Evolutionary conservation across 352 stramenopile species (phyloP).

Genomic region (Globisporangium mamillatum): DNA sequence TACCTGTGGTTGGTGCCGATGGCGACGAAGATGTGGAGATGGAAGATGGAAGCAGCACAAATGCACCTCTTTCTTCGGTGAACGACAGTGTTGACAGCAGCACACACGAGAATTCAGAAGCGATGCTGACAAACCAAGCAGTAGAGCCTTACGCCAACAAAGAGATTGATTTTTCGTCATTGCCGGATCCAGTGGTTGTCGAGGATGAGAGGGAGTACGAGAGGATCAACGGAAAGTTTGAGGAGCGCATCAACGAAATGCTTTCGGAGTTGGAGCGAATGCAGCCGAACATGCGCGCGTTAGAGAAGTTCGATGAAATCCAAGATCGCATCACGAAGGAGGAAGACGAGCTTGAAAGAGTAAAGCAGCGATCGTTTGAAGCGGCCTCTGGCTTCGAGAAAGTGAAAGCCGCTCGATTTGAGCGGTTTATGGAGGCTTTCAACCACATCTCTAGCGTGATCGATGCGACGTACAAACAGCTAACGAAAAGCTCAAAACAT

Average conservation of each 20-base stretch:
- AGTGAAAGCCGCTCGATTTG: constrained; percentile 65
- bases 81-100: constrained; percentile 26
- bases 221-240: constrained; percentile 66
- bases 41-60: constrained; percentile 30
- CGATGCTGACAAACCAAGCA: constrained; percentile 47
- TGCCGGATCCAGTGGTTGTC: constrained; percentile 73
- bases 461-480: constrained; percentile 95
- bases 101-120: constrained; percentile 26
- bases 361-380: constrained; percentile 64
- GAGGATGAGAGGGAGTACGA: constrained; percentile 86
- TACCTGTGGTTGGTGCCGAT: constrained; percentile 56
- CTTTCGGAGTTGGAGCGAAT: constrained; percentile 91
- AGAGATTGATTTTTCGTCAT: constrained; percentile 89
- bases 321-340: constrained; percentile 73
- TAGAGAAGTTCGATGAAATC: constrained; percentile 88
- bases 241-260: constrained; percentile 63
- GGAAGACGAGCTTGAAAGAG: constrained; percentile 73
- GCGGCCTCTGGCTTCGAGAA: constrained; percentile 71
- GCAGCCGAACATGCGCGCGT: constrained; percentile 96
- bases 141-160: constrained; percentile 41
- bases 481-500: constrained; percentile 98
- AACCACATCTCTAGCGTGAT: constrained; percentile 92
- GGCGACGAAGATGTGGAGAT: constrained; percentile 56
- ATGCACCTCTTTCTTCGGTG: constrained; percentile 1
- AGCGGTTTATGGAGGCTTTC: constrained; percentile 94